Evolutionary conservation across 352 stramenopile species (phyloP), one percentile per base, ranked within the genome.

Genomic region (Phytophthora agathidicida): DNA sequence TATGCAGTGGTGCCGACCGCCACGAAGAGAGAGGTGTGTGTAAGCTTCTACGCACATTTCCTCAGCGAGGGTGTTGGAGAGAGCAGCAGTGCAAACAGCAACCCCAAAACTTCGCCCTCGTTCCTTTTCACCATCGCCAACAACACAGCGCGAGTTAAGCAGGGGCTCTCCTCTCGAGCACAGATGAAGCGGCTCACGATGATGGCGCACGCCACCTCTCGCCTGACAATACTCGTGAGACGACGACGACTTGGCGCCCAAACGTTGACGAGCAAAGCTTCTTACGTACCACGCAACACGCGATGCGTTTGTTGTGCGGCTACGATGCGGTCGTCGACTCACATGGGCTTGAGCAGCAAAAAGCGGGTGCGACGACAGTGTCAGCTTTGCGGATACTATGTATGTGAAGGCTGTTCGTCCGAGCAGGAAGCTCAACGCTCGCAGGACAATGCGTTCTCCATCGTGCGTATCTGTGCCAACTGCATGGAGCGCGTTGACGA

Each of bases 311-410:
- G 65, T 41, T 88, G 78, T 43, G 71, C 63, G 13, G 38, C 38
- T 14, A 57, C 54, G 24, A 61, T 86, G 43, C 50, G 52, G 19
- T 53, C 57, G 16, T 56, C 54, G 20, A 56, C 54, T 23, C 53
- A 73, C 17, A 42, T 69, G 50, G 41, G 44, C 7, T 36, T 53
- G 13, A 77, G 63, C 38, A 81, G 68, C 43, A 64, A 55, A 27
- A 69, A 64, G 42, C 54, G 54, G 7, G 54, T 63, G 43, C 26
- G 43, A 32, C 33, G 26, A 7, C 64, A 73, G 3, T 88, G 78
- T 33, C 62, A 73, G 13, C 58, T 88, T 9, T 86, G 78, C 35
- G 71, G 78, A 23, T 76, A 80, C 36, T 64, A 55, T 24, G 76
- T 86, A 19, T 88, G 78, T 39, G 62, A 73, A 17, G 68, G 71